Evolutionary conservation across 805 yeast species (phyloP).

Genomic region (Metschnikowia vanudenii): DNA sequence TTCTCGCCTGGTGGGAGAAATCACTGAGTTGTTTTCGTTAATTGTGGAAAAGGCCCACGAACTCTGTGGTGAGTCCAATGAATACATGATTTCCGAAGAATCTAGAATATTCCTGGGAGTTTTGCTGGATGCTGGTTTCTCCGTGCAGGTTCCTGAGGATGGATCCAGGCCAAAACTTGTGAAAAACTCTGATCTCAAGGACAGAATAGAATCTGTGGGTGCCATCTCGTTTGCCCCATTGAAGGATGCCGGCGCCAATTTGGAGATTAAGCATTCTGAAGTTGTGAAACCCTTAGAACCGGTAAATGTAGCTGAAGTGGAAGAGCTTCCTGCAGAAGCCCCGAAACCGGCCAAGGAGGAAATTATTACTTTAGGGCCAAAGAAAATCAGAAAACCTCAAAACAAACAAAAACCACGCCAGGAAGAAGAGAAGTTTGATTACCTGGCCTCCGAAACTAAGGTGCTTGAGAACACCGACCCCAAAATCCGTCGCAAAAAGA

Average conservation of each 20-base stretch:
- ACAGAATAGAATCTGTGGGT: constrained; percentile 1
- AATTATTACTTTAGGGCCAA: constrained; percentile 5
- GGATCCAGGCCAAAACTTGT: constrained; percentile 23
- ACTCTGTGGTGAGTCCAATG: background rate
- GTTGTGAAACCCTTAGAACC: background rate
- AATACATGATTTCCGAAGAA: background rate
- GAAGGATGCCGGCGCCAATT: background rate
- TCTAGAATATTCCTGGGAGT: constrained; percentile 3
- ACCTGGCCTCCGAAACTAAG: constrained; percentile 9
- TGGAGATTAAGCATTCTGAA: background rate
- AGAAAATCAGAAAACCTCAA: background rate
- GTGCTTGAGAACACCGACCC: constrained; percentile 18
- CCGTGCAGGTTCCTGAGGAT: constrained; percentile 9
- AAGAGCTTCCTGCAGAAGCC: background rate
- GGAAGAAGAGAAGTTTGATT: constrained; percentile 11
- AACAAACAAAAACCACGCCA: background rate
- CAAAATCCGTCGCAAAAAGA: constrained; percentile 34
- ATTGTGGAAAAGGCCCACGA: constrained; percentile 1
- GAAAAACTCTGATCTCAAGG: background rate
- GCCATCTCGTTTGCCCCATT: constrained; percentile 3
- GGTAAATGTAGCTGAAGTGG: background rate
- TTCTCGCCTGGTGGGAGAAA: background rate
- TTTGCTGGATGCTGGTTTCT: constrained; percentile 2
- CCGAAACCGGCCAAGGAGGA: constrained; percentile 3
- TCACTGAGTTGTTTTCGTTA: background rate